Evolutionary conservation across 768 basidiomycete species (phyloP).

Genomic region (Lentinus brumalis): DNA sequence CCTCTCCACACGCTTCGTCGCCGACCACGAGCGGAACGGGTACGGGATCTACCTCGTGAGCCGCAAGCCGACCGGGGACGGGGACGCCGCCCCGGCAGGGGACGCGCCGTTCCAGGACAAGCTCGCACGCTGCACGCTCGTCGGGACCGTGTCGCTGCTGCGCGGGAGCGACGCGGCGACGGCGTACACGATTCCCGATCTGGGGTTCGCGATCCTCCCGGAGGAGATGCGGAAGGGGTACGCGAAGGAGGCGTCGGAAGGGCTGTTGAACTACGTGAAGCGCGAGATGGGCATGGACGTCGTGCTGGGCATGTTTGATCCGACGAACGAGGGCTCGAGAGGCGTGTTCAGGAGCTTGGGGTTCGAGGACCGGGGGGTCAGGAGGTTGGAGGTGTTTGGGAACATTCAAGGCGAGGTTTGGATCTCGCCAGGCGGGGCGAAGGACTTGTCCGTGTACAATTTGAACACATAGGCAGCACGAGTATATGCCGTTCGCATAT

Average conservation of each 20-base stretch:
- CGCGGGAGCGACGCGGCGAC: neutral
- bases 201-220: neutral
- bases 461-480: neutral
- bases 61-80: neutral
- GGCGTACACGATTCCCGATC: neutral
- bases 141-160: neutral
- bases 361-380: neutral
- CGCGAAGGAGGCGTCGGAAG: neutral
- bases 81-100: neutral
- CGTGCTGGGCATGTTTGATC: neutral
- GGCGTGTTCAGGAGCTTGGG: slow-evolving; percentile 1
- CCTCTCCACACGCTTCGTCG: neutral
- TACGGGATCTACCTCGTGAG: neutral
- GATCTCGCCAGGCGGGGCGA: neutral
- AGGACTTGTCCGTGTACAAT: neutral
- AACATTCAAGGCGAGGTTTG: neutral
- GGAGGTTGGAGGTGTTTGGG: neutral
- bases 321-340: neutral
- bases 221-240: slow-evolving; percentile 4
- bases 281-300: neutral
- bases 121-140: neutral
- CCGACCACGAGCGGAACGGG: neutral
- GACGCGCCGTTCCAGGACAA: neutral
- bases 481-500: neutral
- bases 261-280: neutral